Percentiles rank a stretch among this genome's conserved stretches.
These are phyloP conservation scores for Dichomitus squalens DNA, from an alignment of 1,284 basidiomycete species.

Conservation along the genomic window DNA sequence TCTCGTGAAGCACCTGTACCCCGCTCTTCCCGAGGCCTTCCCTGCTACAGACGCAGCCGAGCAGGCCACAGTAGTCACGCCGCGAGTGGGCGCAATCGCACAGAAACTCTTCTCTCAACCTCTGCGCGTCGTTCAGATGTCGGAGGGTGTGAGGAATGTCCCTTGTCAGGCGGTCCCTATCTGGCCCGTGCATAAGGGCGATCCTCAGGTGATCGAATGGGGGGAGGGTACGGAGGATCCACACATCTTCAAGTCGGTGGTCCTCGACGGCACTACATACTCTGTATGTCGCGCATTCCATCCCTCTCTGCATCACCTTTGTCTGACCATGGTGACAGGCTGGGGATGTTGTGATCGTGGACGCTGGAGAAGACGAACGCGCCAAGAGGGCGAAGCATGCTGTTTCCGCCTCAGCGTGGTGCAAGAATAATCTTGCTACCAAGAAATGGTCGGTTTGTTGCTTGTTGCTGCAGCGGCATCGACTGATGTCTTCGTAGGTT, in stretches of 20 bases:
- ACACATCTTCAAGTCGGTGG: conserved; percentile 45
- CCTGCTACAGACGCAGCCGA: neutral
- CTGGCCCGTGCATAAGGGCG: conserved; percentile 41
- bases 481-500: conserved; percentile 49
- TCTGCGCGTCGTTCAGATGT: conserved; percentile 25
- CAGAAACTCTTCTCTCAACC: conserved; percentile 49
- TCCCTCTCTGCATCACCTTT: neutral
- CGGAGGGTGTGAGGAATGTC: neutral
- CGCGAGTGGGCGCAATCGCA: conserved; percentile 48
- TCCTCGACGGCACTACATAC: conserved; percentile 58
- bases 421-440: conserved; percentile 47
- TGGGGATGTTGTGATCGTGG: conserved; percentile 63
- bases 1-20: neutral
- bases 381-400: conserved; percentile 39
- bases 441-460: conserved; percentile 48
- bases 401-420: conserved; percentile 38
- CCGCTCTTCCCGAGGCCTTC: neutral
- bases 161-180: conserved; percentile 1
- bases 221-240: conserved; percentile 31
- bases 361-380: conserved; percentile 50
- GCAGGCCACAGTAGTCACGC: conserved; percentile 48
- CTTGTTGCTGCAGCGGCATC: neutral
- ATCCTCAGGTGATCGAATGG: conserved; percentile 55
- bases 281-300: conserved; percentile 44
- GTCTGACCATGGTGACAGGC: conserved; percentile 38